A percentile compares a stretch with the other conserved stretches of the same genome.
phyloP scores from a whole-genome alignment of 495 filamentous ascomycete genomes.

The Hypoxylon subgilvum region DNA sequence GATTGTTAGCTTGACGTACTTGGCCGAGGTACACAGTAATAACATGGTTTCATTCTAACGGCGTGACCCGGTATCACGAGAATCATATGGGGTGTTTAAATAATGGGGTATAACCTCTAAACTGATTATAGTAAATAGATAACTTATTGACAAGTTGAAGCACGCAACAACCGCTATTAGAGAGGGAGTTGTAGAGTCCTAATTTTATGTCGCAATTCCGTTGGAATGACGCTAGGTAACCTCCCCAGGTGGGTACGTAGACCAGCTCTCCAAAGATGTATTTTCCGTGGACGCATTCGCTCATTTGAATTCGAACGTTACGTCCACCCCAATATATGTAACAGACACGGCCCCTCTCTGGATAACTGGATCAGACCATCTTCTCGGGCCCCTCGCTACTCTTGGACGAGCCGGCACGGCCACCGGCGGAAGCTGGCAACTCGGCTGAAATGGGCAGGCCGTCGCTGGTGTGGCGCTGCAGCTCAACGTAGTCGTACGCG shows the following conservation, averaged over 20 bases:
- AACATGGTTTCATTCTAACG: no score
- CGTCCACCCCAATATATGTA: neutral
- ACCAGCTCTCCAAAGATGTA: neutral
- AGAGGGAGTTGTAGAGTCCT: neutral
- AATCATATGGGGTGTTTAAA: no score
- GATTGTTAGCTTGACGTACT: no score
- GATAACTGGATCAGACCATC: conserved; percentile 21
- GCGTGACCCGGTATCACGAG: no score
- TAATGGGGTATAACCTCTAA: conserved; percentile 21
- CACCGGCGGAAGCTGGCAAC: conserved; percentile 52
- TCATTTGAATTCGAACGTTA: neutral
- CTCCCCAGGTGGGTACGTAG: no score
- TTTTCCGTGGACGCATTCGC: neutral
- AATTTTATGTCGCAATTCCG: conserved; percentile 2
- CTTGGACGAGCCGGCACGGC: conserved; percentile 73
- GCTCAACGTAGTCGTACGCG: conserved; percentile 83
- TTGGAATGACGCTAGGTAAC: neutral
- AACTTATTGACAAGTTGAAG: conserved; percentile 2
- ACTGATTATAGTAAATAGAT: neutral
- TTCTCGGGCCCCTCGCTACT: conserved; percentile 53
- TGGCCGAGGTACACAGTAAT: no score
- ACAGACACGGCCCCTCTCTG: no score
- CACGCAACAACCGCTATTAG: conserved; percentile 11
- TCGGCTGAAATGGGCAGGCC: conserved; percentile 7
- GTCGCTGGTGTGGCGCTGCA: conserved; percentile 70